These are phyloP conservation scores for Colletotrichum sp. DNA, from an alignment of 2,329 filamentous ascomycete species.

Conservation along the genomic window DNA sequence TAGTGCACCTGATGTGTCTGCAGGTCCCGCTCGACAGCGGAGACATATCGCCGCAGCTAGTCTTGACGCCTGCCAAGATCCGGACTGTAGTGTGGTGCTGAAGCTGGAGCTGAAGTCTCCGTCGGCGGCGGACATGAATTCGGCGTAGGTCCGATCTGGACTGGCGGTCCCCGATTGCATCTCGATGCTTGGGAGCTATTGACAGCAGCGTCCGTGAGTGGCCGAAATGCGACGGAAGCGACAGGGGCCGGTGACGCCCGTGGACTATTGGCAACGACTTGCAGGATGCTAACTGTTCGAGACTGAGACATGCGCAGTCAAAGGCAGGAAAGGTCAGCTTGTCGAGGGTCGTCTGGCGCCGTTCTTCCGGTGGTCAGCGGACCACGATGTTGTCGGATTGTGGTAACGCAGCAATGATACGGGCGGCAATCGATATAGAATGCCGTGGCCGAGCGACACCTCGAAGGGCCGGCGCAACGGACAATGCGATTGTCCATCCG, in stretches of 20 bases:
- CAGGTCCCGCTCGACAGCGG: conserved; percentile 4
- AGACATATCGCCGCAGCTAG: neutral
- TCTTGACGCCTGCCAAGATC: neutral
- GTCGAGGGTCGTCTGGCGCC: neutral
- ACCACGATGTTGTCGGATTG: neutral
- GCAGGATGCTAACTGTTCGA: neutral
- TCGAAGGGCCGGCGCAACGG: neutral
- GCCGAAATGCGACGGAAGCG: neutral
- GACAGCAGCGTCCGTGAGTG: neutral
- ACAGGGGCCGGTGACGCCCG: neutral
- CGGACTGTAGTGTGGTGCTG: neutral
- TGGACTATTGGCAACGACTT: neutral
- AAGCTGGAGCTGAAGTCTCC: neutral
- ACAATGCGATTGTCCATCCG: neutral
- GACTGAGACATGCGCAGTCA: neutral
- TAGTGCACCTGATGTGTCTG: neutral
- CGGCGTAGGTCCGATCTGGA: conserved; percentile 1
- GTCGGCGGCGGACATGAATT: neutral
- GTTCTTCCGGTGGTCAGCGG: neutral
- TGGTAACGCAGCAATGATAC: neutral
- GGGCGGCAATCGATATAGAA: neutral
- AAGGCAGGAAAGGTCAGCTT: neutral
- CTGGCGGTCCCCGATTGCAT: neutral
- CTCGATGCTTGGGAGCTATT: neutral
- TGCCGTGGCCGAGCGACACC: neutral